A percentile compares a stretch with the other conserved stretches of the same genome.
Conservation (phyloP, 805 yeast species). For the Saccharomyces cerevisiae region DNA sequence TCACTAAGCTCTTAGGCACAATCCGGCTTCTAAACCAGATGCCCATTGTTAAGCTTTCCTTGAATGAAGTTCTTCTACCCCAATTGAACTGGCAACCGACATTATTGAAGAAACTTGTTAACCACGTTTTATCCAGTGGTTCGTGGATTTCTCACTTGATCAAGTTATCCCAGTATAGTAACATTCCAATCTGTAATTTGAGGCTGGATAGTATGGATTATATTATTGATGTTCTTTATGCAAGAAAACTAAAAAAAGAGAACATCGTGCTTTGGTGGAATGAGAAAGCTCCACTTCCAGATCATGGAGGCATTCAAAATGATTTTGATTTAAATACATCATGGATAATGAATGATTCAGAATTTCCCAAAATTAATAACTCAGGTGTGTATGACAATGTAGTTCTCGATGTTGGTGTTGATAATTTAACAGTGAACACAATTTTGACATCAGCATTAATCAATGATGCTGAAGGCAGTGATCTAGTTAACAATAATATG, state of each 20-base stretch:
- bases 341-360: slow-evolving; percentile 43
- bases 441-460: slow-evolving; percentile 75
- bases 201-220: slow-evolving; percentile 69
- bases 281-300: slow-evolving; percentile 58
- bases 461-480: slow-evolving; percentile 84
- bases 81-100: slow-evolving; percentile 76
- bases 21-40: slow-evolving; percentile 44
- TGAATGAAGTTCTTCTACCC: slow-evolving; percentile 53
- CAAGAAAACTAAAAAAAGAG: slow-evolving; percentile 58
- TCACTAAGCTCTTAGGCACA: slow-evolving; percentile 38
- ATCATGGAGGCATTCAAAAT: slow-evolving; percentile 72
- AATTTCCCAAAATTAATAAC: slow-evolving; percentile 62
- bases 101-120: slow-evolving; percentile 54
- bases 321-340: slow-evolving; percentile 41
- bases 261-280: slow-evolving; percentile 93
- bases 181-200: slow-evolving; percentile 81
- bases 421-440: slow-evolving; percentile 78
- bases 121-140: slow-evolving; percentile 65
- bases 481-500: slow-evolving; percentile 45
- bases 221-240: slow-evolving; percentile 78
- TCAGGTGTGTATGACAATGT: slow-evolving; percentile 77
- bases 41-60: slow-evolving; percentile 56
- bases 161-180: slow-evolving; percentile 59
- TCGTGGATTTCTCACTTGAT: slow-evolving; percentile 63
- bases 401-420: slow-evolving; percentile 66